Evolutionary conservation across 176 grass and related monocot genomes (phyloP).

Genomic region (Aegilops longissima): DNA sequence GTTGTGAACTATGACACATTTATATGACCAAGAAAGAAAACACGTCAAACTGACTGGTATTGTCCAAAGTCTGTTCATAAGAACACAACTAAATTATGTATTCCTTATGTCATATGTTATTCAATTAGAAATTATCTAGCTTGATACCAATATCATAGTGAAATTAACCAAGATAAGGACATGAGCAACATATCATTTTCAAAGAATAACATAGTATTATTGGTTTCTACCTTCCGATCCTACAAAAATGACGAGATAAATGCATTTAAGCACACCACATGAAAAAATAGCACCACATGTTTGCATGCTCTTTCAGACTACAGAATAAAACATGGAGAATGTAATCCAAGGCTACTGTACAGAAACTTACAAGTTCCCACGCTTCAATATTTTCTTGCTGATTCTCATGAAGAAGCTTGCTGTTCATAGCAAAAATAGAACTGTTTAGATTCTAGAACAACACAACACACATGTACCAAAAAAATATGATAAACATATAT

Average conservation of each 20-base stretch:
- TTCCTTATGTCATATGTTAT: not conserved
- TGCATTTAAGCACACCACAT: not conserved
- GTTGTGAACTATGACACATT: not conserved
- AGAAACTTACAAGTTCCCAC: constrained; percentile 75
- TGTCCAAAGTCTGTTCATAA: not conserved
- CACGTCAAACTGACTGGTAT: not conserved
- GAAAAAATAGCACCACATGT: not conserved
- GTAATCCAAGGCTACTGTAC: not conserved
- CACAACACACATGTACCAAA: constrained; percentile 5
- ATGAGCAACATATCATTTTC: not conserved
- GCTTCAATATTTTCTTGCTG: constrained; percentile 52
- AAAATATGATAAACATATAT: not conserved
- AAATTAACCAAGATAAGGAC: too few species aligned
- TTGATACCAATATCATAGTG: too few species aligned
- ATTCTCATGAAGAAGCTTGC: constrained; percentile 49
- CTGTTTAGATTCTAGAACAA: constrained; percentile 20
- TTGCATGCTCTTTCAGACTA: not conserved
- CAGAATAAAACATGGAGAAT: not conserved
- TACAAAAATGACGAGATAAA: not conserved
- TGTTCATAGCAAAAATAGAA: constrained; percentile 41
- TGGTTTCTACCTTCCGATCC: not conserved
- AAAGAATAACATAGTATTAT: not conserved
- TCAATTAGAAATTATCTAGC: not conserved
- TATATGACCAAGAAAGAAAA: not conserved
- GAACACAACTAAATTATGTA: not conserved